Base-by-base conservation (phyloP, 192 early-diverging fungal genomes). In the Podila horticola region DNA sequence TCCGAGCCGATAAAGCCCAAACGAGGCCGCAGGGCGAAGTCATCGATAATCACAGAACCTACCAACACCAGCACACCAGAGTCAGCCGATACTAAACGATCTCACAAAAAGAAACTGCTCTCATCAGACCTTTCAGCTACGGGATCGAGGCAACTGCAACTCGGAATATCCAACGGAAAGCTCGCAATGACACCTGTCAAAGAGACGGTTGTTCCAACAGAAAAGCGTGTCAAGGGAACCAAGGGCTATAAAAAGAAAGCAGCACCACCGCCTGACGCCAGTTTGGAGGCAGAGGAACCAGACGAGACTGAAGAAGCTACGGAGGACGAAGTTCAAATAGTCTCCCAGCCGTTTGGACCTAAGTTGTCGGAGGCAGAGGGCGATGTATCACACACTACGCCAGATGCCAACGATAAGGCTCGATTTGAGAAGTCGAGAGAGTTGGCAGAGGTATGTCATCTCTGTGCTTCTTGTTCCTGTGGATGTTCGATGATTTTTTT, bases 311-410 rank as follows among this genome's bases (percentile, higher is more conserved):
- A 64, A 48, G 82, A 83, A 22, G 67, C 48, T 5, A 55, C 24
- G 0, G n/a, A 62, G 36, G 72, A 69, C 13, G 34, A 72, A 30
- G 79, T 64, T 3, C 60, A 31, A 36, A 55, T 69, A n/a, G 66
- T 69, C 11, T 55, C 79, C 5, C 84, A 74, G 15, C 81, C 84
- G 26, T 90, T 88, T 79, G 86, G 88, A 17, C 74, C 83, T 29
- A 86, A 86, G 62, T 57, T 93, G 17, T 86, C 82, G 8, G 73
- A 70, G 20, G 84, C 74, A 10, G 88, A 92, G 30, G 87, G 90
- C 1, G 86, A 89, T 67, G 87, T 89, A 8, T 62, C 82, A 28
- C 68, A 82, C 62, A 88, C 88, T 59, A 72, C 84, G 1, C 93
- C 93, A 1, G 72, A 83, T 50, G 76, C 84, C 0, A 58, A 60